Evolutionary conservation across 345 rosid genomes (phyloP).

Genomic region (Syzygium aromaticum): DNA sequence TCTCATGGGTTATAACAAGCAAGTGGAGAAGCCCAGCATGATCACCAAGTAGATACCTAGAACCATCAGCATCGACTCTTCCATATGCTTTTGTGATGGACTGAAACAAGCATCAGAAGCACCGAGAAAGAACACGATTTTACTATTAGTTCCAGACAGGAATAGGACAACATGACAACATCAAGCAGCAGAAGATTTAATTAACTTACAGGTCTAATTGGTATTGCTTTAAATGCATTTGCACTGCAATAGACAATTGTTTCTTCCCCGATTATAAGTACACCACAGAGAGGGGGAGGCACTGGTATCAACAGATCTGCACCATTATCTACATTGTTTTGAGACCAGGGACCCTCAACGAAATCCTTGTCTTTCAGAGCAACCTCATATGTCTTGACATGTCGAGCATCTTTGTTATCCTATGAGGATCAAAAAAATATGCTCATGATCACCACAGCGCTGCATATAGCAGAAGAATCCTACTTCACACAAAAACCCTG

Average conservation of each 20-base stretch:
- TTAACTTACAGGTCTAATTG: slow-evolving; percentile 66
- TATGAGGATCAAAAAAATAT: slow-evolving; percentile 10
- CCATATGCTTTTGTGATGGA: slow-evolving; percentile 90
- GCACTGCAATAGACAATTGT: slow-evolving; percentile 92
- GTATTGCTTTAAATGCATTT: slow-evolving; percentile 74
- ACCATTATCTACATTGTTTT: slow-evolving; percentile 91
- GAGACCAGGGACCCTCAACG: slow-evolving; percentile 95
- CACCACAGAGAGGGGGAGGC: slow-evolving; percentile 97
- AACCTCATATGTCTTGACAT: slow-evolving; percentile 94
- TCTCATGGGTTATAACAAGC: slow-evolving; percentile 86
- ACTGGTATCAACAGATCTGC: slow-evolving; percentile 92
- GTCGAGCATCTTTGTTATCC: slow-evolving; percentile 99
- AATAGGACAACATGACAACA: not conserved
- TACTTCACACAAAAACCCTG: not conserved
- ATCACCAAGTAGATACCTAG: slow-evolving; percentile 92
- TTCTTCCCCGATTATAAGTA: slow-evolving; percentile 92
- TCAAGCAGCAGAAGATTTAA: not conserved
- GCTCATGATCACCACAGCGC: not conserved
- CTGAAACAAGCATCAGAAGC: slow-evolving; percentile 23
- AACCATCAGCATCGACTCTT: slow-evolving; percentile 94
- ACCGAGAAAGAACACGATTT: not conserved
- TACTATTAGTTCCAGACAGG: not conserved
- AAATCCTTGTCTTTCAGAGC: slow-evolving; percentile 93
- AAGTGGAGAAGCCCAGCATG: slow-evolving; percentile 84
- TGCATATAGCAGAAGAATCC: not conserved